Evolutionary conservation across 176 grass and related monocot species (phyloP), one percentile per base, ranked within the genome.

Genomic region (Ananas comosus): DNA sequence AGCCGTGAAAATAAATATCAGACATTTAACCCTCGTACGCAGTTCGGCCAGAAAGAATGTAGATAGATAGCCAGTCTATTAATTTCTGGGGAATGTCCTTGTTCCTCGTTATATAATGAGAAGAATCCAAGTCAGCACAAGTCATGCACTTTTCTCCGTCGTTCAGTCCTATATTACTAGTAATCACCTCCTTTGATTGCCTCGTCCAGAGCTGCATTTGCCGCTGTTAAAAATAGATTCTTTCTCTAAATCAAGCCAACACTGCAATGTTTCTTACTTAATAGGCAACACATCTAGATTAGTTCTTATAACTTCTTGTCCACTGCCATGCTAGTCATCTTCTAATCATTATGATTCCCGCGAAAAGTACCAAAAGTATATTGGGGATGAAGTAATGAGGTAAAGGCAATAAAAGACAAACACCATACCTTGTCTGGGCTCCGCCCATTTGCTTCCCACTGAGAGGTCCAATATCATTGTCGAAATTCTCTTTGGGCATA

Each of bases 391-490:
- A 70, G 11, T n/a, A n/a, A 52, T 2, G 42, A 67, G 6, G 16
- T 8, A 76, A 54, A 53, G 24, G 33, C 28, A 22, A 76, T 9
- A 28, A 16, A 19, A 23, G 33, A 65, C 23, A n/a, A 65, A 24
- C 2, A 11, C 3, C 28, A 57, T 67, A 73, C 78, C 63, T 80
- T 80, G 50, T 80, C 71, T 66, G 74, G 59, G n/a, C n/a, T n/a
- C 22, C 78, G 78, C n/a, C 78, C 78, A 80, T 72, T 80, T 72
- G 70, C 63, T 58, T 72, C 78, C 78, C 78, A 80, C 17, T 80
- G 70, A 18, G 78, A 22, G n/a, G 68, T 80, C 70, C 29, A 80
- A 33, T 18, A 80, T 68, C 51, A n/a, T 80, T 67, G 51, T 74
- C 78, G 50, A 12, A 80, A 66, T 67, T 80, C 78, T 74, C 64